A percentile compares a stretch with the other conserved stretches of the same genome.
Evolutionary conservation across 495 filamentous ascomycete genomes (phyloP).

Genomic region (Neurospora hispaniola): DNA sequence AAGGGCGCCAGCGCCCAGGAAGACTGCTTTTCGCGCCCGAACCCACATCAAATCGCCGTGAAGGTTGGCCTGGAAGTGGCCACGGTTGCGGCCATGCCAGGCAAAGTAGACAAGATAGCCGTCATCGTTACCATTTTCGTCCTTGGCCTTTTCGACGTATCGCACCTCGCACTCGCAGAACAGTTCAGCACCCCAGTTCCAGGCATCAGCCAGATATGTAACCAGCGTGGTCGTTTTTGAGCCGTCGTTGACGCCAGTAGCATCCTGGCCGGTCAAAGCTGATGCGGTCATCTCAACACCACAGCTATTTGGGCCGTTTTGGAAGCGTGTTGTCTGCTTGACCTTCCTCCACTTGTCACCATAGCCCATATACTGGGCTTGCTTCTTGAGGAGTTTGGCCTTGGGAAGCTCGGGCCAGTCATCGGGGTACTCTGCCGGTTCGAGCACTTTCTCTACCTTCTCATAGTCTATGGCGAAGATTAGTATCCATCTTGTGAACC

Average conservation of each 20-base stretch:
- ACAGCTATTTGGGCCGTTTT: slow-evolving; percentile 46
- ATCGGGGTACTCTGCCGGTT: slow-evolving; percentile 48
- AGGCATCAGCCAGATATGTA: slow-evolving; percentile 60
- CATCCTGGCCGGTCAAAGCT: slow-evolving; percentile 48
- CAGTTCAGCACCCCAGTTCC: slow-evolving; percentile 66
- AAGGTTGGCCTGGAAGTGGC: slow-evolving; percentile 44
- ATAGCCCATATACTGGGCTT: slow-evolving; percentile 41
- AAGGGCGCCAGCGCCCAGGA: slow-evolving; percentile 50
- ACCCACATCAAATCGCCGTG: slow-evolving; percentile 60
- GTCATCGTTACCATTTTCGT: slow-evolving; percentile 34
- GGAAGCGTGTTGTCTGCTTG: slow-evolving; percentile 52
- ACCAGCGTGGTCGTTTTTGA: slow-evolving; percentile 55
- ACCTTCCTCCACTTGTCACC: slow-evolving; percentile 45
- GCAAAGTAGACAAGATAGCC: slow-evolving; percentile 57
- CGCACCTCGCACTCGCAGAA: slow-evolving; percentile 63
- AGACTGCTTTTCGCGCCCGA: slow-evolving; percentile 48
- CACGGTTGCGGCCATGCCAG: slow-evolving; percentile 52
- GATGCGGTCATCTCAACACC: slow-evolving; percentile 54
- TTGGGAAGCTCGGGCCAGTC: slow-evolving; percentile 46
- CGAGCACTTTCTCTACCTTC: slow-evolving; percentile 44
- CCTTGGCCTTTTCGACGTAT: slow-evolving; percentile 46
- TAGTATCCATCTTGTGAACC: neutral
- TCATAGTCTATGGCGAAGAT: slow-evolving; percentile 38
- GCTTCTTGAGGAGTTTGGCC: slow-evolving; percentile 44
- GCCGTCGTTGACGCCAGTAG: slow-evolving; percentile 56